Evolutionary conservation across 2,329 filamentous ascomycete species (phyloP).

Genomic region (Acephala macrosclerotiorum): DNA sequence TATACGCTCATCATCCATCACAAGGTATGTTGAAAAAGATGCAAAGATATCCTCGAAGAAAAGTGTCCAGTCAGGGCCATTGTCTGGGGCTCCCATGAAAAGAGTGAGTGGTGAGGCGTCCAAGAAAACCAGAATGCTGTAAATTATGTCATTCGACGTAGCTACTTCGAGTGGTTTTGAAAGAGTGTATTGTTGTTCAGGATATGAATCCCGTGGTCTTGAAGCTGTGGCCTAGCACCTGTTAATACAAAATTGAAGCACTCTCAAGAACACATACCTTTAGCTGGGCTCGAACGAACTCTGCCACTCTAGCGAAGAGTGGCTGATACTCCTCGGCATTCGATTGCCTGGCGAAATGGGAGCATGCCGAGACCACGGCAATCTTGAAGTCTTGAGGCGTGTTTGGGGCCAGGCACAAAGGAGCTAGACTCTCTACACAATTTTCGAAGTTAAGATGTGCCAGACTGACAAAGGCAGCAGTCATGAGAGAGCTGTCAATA

Average conservation of each 20-base stretch:
- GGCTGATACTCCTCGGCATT: constrained; percentile 57
- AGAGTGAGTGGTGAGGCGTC: constrained; percentile 60
- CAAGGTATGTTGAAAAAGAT: constrained; percentile 42
- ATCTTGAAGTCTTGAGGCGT: constrained; percentile 68
- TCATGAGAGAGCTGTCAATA: constrained; percentile 71
- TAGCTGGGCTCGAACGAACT: constrained; percentile 63
- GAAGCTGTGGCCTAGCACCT: constrained; percentile 30
- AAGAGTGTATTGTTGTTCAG: constrained; percentile 49
- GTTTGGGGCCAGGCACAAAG: constrained; percentile 62
- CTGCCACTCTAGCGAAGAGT: constrained; percentile 62
- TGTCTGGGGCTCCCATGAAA: constrained; percentile 51
- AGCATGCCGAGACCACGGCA: constrained; percentile 67
- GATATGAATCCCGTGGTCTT: constrained; percentile 39
- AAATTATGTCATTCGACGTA: constrained; percentile 53
- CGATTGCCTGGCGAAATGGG: constrained; percentile 64
- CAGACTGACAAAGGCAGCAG: constrained; percentile 70
- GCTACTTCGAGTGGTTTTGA: constrained; percentile 50
- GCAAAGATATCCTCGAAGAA: constrained; percentile 44
- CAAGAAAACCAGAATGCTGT: constrained; percentile 64
- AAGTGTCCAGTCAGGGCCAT: constrained; percentile 45
- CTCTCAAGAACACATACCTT: constrained; percentile 52
- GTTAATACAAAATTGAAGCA: constrained; percentile 29
- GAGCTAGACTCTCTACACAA: constrained; percentile 62
- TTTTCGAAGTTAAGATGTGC: constrained; percentile 67
- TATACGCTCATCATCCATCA: constrained; percentile 43